Percentiles rank a stretch among this genome's conserved stretches.
Evolutionary conservation across 2,329 filamentous ascomycete genomes (phyloP).

Genomic region (Aspergillus texensis): DNA sequence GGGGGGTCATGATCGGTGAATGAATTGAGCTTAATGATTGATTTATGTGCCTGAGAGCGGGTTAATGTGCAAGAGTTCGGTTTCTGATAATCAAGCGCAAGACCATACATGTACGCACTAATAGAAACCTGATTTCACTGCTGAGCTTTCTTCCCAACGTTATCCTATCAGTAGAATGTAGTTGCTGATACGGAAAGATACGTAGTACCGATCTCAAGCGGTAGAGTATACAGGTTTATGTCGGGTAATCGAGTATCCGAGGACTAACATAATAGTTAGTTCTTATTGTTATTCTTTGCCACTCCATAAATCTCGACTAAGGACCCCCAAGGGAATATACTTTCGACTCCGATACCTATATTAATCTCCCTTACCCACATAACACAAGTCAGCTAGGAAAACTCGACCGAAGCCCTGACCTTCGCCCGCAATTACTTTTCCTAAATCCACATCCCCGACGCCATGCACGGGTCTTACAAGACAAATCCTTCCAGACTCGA

Average conservation of each 20-base stretch:
- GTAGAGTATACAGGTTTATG: neutral
- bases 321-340: neutral
- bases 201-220: too few relatives aligned
- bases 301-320: neutral
- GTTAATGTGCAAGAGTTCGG: neutral
- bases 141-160: neutral
- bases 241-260: neutral
- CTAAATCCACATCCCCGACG: neutral
- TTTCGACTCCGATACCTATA: neutral
- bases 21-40: neutral
- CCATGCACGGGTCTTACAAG: neutral
- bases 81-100: neutral
- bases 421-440: neutral
- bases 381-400: too few relatives aligned
- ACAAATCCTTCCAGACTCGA: neutral
- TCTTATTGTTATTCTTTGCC: neutral
- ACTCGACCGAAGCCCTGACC: too few relatives aligned
- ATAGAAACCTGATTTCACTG: neutral
- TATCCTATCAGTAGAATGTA: neutral
- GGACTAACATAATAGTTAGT: neutral
- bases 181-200: neutral
- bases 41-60: neutral
- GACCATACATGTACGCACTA: neutral
- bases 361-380: too few relatives aligned
- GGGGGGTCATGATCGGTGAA: neutral